Conservation (phyloP, 1,284 basidiomycete genomes). For the Sparassis latifolia region DNA sequence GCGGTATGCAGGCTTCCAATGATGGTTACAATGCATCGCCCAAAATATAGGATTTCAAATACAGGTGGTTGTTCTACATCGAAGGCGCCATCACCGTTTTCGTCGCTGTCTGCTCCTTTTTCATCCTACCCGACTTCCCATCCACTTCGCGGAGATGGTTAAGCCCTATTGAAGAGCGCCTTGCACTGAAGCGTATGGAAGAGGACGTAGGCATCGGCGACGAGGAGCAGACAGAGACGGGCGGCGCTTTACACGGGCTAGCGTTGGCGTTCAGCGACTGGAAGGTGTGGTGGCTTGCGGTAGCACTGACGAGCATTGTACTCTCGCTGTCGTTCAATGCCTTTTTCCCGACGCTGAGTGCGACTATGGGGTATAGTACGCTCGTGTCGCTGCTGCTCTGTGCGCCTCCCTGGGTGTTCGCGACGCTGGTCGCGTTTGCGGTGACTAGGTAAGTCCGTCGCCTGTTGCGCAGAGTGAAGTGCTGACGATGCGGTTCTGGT, state of each 20-base stretch:
- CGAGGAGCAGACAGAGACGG: constrained; percentile 30
- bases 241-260: constrained; percentile 39
- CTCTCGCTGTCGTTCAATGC: constrained; percentile 68
- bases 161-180: constrained; percentile 49
- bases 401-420: constrained; percentile 73
- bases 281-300: constrained; percentile 68
- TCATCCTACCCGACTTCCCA: constrained; percentile 77
- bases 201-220: constrained; percentile 60
- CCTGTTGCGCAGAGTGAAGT: not conserved
- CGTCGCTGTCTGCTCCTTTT: constrained; percentile 54
- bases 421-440: constrained; percentile 46
- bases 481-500: not conserved
- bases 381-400: constrained; percentile 67
- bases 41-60: not conserved
- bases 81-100: constrained; percentile 62
- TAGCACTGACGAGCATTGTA: constrained; percentile 42
- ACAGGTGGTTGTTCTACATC: constrained; percentile 62
- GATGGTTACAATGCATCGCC: not conserved
- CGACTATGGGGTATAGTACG: constrained; percentile 61
- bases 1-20: constrained; percentile 30
- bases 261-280: constrained; percentile 58
- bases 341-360: constrained; percentile 64
- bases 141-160: constrained; percentile 48
- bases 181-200: constrained; percentile 68
- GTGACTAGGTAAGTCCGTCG: constrained; percentile 37